phyloP scores from a whole-genome alignment of 2,329 filamentous ascomycete genomes.

The Colletotrichum sidae region DNA sequence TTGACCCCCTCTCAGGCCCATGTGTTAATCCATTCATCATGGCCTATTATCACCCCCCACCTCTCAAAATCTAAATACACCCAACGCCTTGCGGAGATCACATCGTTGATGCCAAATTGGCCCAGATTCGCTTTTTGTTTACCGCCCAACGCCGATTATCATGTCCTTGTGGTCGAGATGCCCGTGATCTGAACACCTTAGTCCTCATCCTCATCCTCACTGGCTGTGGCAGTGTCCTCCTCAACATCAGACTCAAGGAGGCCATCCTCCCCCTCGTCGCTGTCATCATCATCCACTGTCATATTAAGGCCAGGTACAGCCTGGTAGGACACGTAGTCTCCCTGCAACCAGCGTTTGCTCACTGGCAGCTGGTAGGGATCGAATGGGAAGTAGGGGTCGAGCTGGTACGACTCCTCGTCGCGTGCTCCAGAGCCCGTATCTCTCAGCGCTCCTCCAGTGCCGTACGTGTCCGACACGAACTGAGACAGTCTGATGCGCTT shows the following conservation, averaged over 20 bases:
- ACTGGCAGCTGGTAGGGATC: conserved; percentile 93
- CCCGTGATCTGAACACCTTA: conserved; percentile 39
- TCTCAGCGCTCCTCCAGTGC: conserved; percentile 65
- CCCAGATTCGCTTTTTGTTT: conserved; percentile 31
- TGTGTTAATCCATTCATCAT: too few species aligned
- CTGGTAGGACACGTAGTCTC: conserved; percentile 85
- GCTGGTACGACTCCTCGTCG: conserved; percentile 83
- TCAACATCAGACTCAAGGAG: conserved; percentile 57
- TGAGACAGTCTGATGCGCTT: conserved; percentile 87
- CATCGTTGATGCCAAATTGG: conserved; percentile 31
- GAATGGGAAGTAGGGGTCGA: conserved; percentile 97
- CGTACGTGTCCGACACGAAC: conserved; percentile 69
- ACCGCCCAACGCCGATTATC: conserved; percentile 40
- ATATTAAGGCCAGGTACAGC: conserved; percentile 77
- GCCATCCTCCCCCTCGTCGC: conserved; percentile 61
- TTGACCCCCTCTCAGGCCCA: too few species aligned
- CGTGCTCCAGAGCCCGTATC: conserved; percentile 65
- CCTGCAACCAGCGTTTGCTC: conserved; percentile 88
- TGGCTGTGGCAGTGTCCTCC: conserved; percentile 65
- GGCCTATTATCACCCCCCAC: background rate
- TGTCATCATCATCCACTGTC: conserved; percentile 65
- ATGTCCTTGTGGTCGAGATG: conserved; percentile 36
- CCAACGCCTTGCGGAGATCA: conserved; percentile 36
- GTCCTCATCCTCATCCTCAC: conserved; percentile 56
- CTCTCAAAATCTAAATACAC: conserved; percentile 20